phyloP scores from a whole-genome alignment of 495 filamentous ascomycete species.

The Aspergillus taichungensis region DNA sequence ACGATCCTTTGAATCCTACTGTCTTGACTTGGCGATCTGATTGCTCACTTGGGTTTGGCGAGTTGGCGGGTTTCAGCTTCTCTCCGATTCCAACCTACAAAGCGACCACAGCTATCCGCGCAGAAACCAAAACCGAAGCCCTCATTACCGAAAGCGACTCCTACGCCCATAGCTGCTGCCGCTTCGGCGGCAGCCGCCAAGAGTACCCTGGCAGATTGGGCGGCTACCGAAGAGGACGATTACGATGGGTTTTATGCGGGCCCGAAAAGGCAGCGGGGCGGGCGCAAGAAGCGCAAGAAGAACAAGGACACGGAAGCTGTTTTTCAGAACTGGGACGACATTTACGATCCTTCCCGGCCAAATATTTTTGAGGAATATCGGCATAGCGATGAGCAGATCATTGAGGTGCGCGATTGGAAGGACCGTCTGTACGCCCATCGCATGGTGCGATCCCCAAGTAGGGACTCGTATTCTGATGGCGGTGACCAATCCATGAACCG shows the following conservation, averaged over 20 bases:
- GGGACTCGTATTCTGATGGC: constrained; percentile 50
- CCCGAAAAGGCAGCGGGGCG: constrained; percentile 65
- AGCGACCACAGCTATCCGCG: constrained; percentile 57
- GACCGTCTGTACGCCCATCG: constrained; percentile 71
- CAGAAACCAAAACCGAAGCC: constrained; percentile 64
- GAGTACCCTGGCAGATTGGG: constrained; percentile 79
- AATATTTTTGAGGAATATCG: constrained; percentile 85
- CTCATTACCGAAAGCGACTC: constrained; percentile 31
- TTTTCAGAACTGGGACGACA: constrained; percentile 82
- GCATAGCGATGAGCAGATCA: constrained; percentile 72
- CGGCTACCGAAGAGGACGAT: constrained; percentile 67
- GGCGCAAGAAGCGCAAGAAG: constrained; percentile 85
- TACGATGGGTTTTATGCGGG: constrained; percentile 51
- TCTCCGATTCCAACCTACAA: constrained; percentile 82
- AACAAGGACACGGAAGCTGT: constrained; percentile 49
- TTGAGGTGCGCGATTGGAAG: constrained; percentile 82
- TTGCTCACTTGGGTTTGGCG: constrained; percentile 41
- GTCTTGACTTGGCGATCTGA: constrained; percentile 17
- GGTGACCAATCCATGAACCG: constrained; percentile 39
- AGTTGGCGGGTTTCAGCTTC: constrained; percentile 41
- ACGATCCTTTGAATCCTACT: constrained; percentile 7
- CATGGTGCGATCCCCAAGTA: constrained; percentile 40
- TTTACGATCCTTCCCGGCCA: constrained; percentile 78
- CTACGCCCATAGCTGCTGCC: constrained; percentile 14
- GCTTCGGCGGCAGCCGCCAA: constrained; percentile 35